phyloP scores from a whole-genome alignment of 2,329 filamentous ascomycete species.

The Aspergillus ibericus region DNA sequence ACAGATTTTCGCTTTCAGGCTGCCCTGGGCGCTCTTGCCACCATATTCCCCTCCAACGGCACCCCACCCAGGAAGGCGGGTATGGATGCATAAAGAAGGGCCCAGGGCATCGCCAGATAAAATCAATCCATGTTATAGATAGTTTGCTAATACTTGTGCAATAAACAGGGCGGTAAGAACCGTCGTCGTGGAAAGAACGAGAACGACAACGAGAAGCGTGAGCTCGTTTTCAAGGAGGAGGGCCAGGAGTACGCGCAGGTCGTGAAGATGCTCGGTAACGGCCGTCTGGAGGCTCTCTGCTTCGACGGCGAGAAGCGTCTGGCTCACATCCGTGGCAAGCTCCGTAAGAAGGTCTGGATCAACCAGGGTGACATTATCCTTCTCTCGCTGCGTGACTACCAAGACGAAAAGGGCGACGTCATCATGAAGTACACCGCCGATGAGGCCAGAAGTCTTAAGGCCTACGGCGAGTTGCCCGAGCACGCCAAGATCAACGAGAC shows the following conservation, averaged over 20 bases:
- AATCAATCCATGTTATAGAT: neutral
- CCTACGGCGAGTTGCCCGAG: conserved; percentile 95
- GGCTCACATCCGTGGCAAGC: conserved; percentile 88
- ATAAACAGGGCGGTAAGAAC: conserved; percentile 88
- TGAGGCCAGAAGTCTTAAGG: conserved; percentile 91
- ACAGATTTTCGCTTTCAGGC: conserved; percentile 15
- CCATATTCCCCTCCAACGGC: conserved; percentile 5
- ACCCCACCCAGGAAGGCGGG: neutral
- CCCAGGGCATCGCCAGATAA: neutral
- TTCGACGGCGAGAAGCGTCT: conserved; percentile 90
- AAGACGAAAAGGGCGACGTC: conserved; percentile 90
- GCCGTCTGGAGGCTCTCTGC: conserved; percentile 87
- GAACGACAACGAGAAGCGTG: conserved; percentile 98
- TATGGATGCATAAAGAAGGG: neutral
- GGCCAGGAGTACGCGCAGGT: conserved; percentile 90
- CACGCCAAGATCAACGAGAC: conserved; percentile 99
- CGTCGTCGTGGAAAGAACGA: conserved; percentile 98
- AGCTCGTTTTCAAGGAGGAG: conserved; percentile 98
- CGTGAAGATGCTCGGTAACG: conserved; percentile 94
- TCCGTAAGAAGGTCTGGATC: conserved; percentile 99
- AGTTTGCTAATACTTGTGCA: conserved; percentile 28
- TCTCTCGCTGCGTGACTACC: conserved; percentile 84
- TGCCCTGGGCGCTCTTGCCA: conserved; percentile 16
- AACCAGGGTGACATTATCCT: conserved; percentile 96
- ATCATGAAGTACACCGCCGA: conserved; percentile 96